Evolutionary conservation across 108 stramenopile genomes (phyloP), one percentile per base, ranked within the genome.

Genomic region (Schizochytrium sp.): DNA sequence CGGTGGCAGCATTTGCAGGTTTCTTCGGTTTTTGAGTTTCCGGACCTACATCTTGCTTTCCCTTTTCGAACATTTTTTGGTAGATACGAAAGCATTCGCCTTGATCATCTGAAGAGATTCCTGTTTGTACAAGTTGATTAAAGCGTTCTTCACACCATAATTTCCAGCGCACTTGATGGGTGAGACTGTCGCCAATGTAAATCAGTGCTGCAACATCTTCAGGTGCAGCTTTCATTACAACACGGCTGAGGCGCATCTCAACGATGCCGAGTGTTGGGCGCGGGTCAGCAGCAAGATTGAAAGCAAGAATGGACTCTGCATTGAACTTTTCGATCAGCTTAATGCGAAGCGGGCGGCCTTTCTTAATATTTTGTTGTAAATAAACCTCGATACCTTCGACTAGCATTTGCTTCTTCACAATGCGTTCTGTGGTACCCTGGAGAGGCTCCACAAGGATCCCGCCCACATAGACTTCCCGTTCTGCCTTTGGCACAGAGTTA

Each of bases 251-350:
- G 53, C 46, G 53, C 19, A 83, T 19, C 53, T 83, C 73, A 0
- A 83, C 73, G 73, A 83, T 55, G 46, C 73, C 73, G 8, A 83
- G 53, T 28, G 73, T 83, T 19, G 73, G 73, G 8, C 46, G 46
- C 73, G 73, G 73, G 73, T 83, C 53, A 13, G 73, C 49, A 53
- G 73, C 73, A 46, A 83, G 19, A 28, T 83, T 83, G 46, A 83
- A 46, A 28, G 73, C 73, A n/a, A 83, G 46, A 19, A 83, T 53
- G 53, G 73, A 83, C 73, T 83, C 73, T 10, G n/a, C n/a, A 53
- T 83, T 83, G 73, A 83, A 83, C 5, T 28, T 46, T n/a, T 28
- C 4, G 46, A 83, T 40, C 10, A 83, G 73, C 46, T 83, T 49
- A n/a, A 40, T 15, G 8, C 53, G 73, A 5, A 28, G 49, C 28